Conservation (phyloP, 805 yeast species). For the Starmerella floris region DNA sequence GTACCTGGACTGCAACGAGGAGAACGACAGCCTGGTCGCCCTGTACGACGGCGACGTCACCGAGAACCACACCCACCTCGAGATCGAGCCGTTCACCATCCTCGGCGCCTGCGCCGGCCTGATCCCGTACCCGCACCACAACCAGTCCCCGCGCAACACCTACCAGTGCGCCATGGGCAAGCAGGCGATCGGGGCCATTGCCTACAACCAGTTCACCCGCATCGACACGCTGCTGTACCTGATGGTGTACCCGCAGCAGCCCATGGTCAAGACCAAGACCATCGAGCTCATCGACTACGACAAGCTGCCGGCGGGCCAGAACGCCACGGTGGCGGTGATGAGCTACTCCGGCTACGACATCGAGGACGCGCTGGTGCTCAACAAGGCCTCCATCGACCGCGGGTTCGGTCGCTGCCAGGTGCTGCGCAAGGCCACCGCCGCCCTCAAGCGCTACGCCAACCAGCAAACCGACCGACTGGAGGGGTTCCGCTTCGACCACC, state of each 20-base stretch:
- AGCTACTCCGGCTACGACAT: conserved; percentile 98
- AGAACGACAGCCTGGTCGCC: conserved; percentile 87
- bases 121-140: conserved; percentile 85
- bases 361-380: conserved; percentile 93
- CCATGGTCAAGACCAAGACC: conserved; percentile 96
- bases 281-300: conserved; percentile 92
- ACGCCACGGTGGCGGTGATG: conserved; percentile 98
- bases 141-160: conserved; percentile 84
- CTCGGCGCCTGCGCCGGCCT: conserved; percentile 87
- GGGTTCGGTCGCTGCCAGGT: conserved; percentile 98
- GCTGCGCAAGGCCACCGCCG: conserved; percentile 78
- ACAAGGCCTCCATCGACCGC: conserved; percentile 85
- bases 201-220: conserved; percentile 89
- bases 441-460: conserved; percentile 81
- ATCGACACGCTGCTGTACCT: conserved; percentile 86
- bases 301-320: conserved; percentile 96
- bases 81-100: conserved; percentile 88
- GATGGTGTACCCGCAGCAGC: conserved; percentile 99
- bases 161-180: conserved; percentile 96
- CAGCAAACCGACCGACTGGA: conserved; percentile 84
- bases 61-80: conserved; percentile 60
- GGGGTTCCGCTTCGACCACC: conserved; percentile 68
- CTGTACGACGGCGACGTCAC: conserved; percentile 59
- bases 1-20: conserved; percentile 93
- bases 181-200: conserved; percentile 99